Evolutionary conservation across 225 moss, liverwort and hornwort genomes (phyloP).

Genomic region (Straminergon stramineum): DNA sequence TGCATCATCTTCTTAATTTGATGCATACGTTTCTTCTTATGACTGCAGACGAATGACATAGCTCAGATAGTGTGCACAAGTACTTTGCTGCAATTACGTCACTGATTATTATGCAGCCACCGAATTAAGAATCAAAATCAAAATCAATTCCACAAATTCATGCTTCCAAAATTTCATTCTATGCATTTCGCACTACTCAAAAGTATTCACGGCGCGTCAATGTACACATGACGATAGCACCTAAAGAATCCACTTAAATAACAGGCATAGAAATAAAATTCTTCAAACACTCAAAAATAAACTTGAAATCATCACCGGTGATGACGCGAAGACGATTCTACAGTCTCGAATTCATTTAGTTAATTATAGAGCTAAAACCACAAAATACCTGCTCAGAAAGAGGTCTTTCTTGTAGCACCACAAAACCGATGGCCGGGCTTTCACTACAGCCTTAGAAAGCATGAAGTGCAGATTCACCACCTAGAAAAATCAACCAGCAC

Average conservation of each 20-base stretch:
- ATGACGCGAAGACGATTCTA: neutral
- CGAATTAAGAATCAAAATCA: neutral
- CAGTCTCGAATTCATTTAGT: neutral
- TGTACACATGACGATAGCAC: neutral
- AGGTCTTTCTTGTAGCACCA: constrained; percentile 99
- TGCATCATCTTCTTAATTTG: constrained; percentile 99
- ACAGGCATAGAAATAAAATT: neutral
- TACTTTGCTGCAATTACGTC: neutral
- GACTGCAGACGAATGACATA: constrained; percentile 38
- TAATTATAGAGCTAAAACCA: neutral
- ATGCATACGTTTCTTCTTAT: constrained; percentile 96
- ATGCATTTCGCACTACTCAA: neutral
- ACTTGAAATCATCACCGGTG: neutral
- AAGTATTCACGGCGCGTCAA: neutral
- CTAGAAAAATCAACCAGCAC: constrained; percentile 15
- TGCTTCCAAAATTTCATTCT: neutral
- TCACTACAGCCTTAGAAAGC: constrained; percentile 92
- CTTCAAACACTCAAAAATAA: too few species aligned
- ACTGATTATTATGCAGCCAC: neutral
- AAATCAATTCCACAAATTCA: neutral
- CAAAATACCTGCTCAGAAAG: constrained; percentile 68
- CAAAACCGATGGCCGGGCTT: constrained; percentile 86
- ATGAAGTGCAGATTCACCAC: constrained; percentile 95
- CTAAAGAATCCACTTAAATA: neutral
- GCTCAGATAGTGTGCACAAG: neutral